Conservation (phyloP, 768 basidiomycete species). For the Chlorophyllum brunneum region DNA sequence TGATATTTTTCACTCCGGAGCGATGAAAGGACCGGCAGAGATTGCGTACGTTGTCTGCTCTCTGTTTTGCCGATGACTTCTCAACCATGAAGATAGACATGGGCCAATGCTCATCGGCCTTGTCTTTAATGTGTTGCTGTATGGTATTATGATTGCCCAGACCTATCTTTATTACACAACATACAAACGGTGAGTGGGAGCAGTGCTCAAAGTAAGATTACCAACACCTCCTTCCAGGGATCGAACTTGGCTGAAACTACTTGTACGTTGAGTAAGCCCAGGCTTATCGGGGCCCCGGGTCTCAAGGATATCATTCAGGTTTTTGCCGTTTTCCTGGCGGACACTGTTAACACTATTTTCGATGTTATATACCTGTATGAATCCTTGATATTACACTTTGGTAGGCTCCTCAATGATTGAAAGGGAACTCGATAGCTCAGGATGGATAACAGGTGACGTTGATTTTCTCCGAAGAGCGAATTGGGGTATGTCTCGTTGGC, state of each 20-base stretch:
- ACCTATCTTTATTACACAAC: conserved; percentile 43
- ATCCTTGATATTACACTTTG: conserved; percentile 42
- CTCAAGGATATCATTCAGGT: conserved; percentile 14
- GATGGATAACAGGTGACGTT: conserved; percentile 14
- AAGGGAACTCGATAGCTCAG: not conserved
- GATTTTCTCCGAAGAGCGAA: conserved; percentile 9
- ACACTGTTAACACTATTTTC: conserved; percentile 45
- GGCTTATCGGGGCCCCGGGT: conserved; percentile 25
- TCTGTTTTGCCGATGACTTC: not conserved
- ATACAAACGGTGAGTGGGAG: conserved; percentile 24
- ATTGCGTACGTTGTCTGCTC: conserved; percentile 24
- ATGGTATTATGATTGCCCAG: conserved; percentile 48
- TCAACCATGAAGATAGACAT: conserved; percentile 28
- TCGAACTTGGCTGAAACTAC: conserved; percentile 38
- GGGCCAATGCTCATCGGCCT: conserved; percentile 47
- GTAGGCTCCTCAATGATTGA: conserved; percentile 22
- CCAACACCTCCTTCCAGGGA: conserved; percentile 29
- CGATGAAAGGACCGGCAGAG: conserved; percentile 27
- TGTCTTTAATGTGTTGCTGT: conserved; percentile 41
- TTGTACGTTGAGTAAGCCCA: conserved; percentile 38
- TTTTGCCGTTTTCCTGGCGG: conserved; percentile 36
- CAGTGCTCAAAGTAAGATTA: not conserved
- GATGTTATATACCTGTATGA: conserved; percentile 42
- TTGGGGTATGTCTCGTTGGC: conserved; percentile 8
- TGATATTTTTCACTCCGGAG: no score